Evolutionary conservation across 495 filamentous ascomycete species (phyloP).

Genomic region (Aspergillus ellipticus): DNA sequence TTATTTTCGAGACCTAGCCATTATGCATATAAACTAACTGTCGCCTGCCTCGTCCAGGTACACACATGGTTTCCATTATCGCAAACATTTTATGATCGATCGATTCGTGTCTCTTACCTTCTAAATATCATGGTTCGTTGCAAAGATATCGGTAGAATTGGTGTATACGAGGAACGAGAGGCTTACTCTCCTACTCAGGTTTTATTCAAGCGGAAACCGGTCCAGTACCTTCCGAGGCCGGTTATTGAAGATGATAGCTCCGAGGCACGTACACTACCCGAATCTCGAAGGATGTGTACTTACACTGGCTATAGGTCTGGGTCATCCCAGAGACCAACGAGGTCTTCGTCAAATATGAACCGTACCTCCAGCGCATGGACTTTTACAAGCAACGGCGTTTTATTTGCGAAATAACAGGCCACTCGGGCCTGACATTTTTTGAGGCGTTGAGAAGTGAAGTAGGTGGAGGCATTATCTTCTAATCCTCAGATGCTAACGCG

Average conservation of each 20-base stretch:
- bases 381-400: constrained; percentile 93
- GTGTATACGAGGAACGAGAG: neutral
- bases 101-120: constrained; percentile 22
- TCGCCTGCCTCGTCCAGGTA: neutral
- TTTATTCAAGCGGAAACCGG: constrained; percentile 92
- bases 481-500: neutral
- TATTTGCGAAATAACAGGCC: constrained; percentile 91
- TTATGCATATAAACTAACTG: constrained; percentile 8
- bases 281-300: constrained; percentile 6
- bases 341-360: constrained; percentile 84
- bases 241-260: constrained; percentile 72
- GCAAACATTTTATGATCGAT: constrained; percentile 25
- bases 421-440: constrained; percentile 90
- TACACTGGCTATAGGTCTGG: constrained; percentile 66
- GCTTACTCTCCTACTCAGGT: constrained; percentile 56
- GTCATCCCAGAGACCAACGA: constrained; percentile 85
- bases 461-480: constrained; percentile 27
- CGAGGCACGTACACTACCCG: constrained; percentile 54
- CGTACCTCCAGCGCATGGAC: constrained; percentile 81
- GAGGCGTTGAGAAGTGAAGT: constrained; percentile 93
- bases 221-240: constrained; percentile 72
- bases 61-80: neutral
- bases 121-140: constrained; percentile 39
- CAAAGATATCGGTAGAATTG: neutral
- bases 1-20: neutral